Evolutionary conservation across 73 alveolate species (phyloP), one percentile per base, ranked within the genome.

Genomic region (Paramecium octaurelia): DNA sequence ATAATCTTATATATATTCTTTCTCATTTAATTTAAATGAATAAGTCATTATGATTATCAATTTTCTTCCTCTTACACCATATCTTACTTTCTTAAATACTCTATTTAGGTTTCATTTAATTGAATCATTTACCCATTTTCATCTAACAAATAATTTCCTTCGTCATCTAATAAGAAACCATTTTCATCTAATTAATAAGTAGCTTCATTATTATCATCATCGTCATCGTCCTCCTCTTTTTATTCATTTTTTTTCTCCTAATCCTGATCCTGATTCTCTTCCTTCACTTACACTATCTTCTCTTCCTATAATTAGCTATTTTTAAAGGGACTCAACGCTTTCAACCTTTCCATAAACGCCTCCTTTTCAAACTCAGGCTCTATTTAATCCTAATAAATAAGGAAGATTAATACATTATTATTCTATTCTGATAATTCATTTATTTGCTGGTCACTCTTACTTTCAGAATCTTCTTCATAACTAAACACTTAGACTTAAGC

Each of bases 61-160:
- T 64, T 64, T 27, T 64, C 84, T 75, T 34, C 71, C 14, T 87
- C 93, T 40, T 64, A 75, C n/a, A 87, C 76, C 88, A 87, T 87
- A 20, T 87, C 76, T n/a, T 73, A 64, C 43, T 87, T 35, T 68
- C 93, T 87, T 64, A 87, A 60, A 68, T 60, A 87, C 36, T 87
- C 84, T 58, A 87, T 87, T 42, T 87, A 73, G n/a, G 84, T 58
- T 58, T 87, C 93, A 5, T 59, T 58, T 40, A 87, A 58, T 68
- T 87, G 31, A 29, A 87, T 77, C 93, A 87, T 87, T 11, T 87
- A 31, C 35, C 88, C 93, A 87, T 87, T 64, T 35, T 87, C 93
- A 64, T 77, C 93, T 36, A 87, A 44, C 21, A 87, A 58, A 35
- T 87, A 87, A 69, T 87, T 87, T 16, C 93, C 93, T 3, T 87